phyloP scores from a whole-genome alignment of 2,329 filamentous ascomycete genomes.

The Dactylellina drechsleri region DNA sequence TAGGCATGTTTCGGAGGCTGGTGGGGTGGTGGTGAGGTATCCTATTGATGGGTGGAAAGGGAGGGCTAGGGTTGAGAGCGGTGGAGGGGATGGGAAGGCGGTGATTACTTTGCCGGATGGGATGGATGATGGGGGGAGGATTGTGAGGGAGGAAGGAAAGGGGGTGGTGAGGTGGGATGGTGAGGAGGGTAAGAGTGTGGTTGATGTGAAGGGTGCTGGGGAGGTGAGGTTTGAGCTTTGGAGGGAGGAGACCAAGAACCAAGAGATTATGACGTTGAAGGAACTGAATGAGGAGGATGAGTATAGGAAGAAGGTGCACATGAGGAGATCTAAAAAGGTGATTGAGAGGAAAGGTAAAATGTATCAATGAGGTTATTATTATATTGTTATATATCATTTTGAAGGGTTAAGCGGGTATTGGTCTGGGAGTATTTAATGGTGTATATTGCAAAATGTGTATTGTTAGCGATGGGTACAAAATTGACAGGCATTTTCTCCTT shows the following conservation, averaged over 20 bases:
- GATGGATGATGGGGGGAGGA: neutral
- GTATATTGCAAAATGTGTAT: too few relatives aligned
- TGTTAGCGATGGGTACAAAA: too few relatives aligned
- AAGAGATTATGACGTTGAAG: neutral
- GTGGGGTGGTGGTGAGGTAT: slow-evolving; percentile 8
- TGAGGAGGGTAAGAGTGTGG: slow-evolving; percentile 15
- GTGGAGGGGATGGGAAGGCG: neutral
- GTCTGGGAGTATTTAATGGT: too few relatives aligned
- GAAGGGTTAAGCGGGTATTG: too few relatives aligned
- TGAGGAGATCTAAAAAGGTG: too few relatives aligned
- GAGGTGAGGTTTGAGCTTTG: slow-evolving; percentile 23
- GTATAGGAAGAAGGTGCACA: neutral
- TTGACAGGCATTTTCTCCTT: neutral
- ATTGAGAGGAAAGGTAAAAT: too few relatives aligned
- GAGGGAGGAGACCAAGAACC: neutral
- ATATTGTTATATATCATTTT: too few relatives aligned
- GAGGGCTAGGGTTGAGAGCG: slow-evolving; percentile 16
- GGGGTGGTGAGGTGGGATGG: slow-evolving; percentile 8
- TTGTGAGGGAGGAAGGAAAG: slow-evolving; percentile 20
- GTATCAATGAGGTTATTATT: too few relatives aligned
- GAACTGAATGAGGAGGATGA: neutral
- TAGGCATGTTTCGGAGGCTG: slow-evolving; percentile 6
- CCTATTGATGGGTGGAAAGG: slow-evolving; percentile 21
- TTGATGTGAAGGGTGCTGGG: slow-evolving; percentile 11
- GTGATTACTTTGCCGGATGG: slow-evolving; percentile 5